phyloP scores from a whole-genome alignment of 805 yeast genomes.

The Saccharomycopsis selenospora region DNA sequence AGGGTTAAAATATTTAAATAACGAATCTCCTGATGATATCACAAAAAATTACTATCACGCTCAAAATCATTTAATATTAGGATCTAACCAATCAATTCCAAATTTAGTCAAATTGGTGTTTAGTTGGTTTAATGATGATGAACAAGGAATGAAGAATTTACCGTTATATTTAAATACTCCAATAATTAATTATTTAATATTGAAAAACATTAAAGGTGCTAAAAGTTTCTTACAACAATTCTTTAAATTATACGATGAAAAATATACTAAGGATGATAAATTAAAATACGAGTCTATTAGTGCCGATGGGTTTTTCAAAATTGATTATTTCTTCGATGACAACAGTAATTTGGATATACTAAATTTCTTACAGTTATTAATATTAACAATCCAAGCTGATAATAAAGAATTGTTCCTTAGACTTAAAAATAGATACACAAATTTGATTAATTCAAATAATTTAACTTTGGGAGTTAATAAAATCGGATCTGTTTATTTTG shows the following conservation, averaged over 20 bases:
- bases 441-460: constrained; percentile 30
- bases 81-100: constrained; percentile 38
- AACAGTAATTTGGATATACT: constrained; percentile 36
- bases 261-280: constrained; percentile 16
- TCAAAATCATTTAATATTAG: constrained; percentile 65
- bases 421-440: constrained; percentile 44
- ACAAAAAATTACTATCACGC: constrained; percentile 30
- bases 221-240: constrained; percentile 32
- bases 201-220: constrained; percentile 32
- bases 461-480: constrained; percentile 41
- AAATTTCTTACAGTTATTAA: constrained; percentile 64
- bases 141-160: constrained; percentile 20
- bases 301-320: constrained; percentile 29
- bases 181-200: constrained; percentile 23
- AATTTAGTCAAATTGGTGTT: constrained; percentile 33
- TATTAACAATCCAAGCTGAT: constrained; percentile 49
- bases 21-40: neutral
- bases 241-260: constrained; percentile 22
- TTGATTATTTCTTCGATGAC: constrained; percentile 32
- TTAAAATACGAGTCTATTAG: constrained; percentile 25
- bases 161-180: constrained; percentile 7
- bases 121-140: constrained; percentile 36
- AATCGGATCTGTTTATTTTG: constrained; percentile 58
- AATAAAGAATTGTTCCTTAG: constrained; percentile 47
- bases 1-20: constrained; percentile 55